Conservation (phyloP, 192 early-diverging fungal genomes). For the Geranomyces michiganensis region DNA sequence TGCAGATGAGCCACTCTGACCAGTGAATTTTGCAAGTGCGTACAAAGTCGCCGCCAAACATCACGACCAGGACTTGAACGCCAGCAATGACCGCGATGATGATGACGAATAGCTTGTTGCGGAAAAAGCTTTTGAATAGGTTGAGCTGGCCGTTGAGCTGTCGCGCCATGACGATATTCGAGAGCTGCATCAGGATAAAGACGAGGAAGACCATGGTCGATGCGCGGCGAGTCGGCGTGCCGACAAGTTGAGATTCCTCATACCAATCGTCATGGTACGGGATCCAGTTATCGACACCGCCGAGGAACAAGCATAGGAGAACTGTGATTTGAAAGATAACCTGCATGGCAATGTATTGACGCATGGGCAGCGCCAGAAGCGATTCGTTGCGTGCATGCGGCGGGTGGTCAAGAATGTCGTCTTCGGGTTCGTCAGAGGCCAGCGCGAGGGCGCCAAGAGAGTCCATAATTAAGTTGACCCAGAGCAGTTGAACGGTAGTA, state of each 20-base stretch:
- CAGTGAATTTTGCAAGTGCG: constrained; percentile 33
- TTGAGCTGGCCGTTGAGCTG: constrained; percentile 62
- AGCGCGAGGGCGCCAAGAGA: constrained; percentile 59
- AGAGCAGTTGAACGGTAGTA: constrained; percentile 62
- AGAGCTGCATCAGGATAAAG: constrained; percentile 58
- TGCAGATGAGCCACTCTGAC: constrained; percentile 53
- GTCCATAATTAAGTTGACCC: constrained; percentile 70
- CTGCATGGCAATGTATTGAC: constrained; percentile 54
- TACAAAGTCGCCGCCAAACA: constrained; percentile 44
- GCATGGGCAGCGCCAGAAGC: constrained; percentile 51
- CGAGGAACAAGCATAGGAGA: constrained; percentile 47
- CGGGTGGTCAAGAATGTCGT: constrained; percentile 54
- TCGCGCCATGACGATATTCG: constrained; percentile 56
- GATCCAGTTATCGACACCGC: constrained; percentile 37
- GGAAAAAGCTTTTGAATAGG: constrained; percentile 49
- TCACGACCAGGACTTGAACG: constrained; percentile 54
- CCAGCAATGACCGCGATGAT: constrained; percentile 48
- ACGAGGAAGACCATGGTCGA: constrained; percentile 55
- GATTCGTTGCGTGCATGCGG: constrained; percentile 54
- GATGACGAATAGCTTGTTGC: constrained; percentile 52
- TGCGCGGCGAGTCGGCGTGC: constrained; percentile 34
- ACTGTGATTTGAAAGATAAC: constrained; percentile 52
- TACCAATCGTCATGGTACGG: constrained; percentile 30
- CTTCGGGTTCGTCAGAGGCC: constrained; percentile 60
- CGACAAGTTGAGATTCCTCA: constrained; percentile 12